phyloP scores from a whole-genome alignment of 2,329 filamentous ascomycete genomes.

The Talaromyces marneffei region DNA sequence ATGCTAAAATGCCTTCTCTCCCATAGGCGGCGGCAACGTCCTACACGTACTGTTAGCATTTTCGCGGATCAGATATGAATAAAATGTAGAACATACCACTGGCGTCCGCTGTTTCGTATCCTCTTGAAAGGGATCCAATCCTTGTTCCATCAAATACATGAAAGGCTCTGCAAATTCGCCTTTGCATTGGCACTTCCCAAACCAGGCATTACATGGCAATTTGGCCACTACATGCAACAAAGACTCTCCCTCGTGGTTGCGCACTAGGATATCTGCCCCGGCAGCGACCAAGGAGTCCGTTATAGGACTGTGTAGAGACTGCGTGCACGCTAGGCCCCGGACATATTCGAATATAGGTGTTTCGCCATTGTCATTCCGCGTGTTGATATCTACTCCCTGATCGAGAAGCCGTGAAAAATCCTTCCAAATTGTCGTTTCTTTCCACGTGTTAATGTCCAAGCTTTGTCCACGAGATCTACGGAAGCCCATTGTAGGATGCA shows the following conservation, averaged over 20 bases:
- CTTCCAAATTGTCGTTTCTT: neutral
- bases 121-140: slow-evolving; percentile 17
- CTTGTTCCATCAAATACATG: neutral
- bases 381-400: neutral
- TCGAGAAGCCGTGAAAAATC: neutral
- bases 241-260: neutral
- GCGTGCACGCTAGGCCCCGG: neutral
- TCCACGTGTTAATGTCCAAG: neutral
- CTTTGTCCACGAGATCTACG: neutral
- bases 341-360: slow-evolving; percentile 12
- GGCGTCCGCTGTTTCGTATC: slow-evolving; percentile 15
- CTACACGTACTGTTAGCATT: neutral
- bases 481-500: too few species aligned
- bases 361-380: neutral
- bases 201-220: neutral
- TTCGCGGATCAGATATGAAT: neutral
- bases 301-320: neutral
- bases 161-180: neutral
- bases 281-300: neutral
- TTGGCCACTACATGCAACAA: neutral
- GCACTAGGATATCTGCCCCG: neutral
- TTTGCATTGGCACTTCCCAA: neutral
- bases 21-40: slow-evolving; percentile 3
- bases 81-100: neutral
- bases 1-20: neutral